Evolutionary conservation across 2,329 filamentous ascomycete genomes (phyloP).

Genomic region (Colletotrichum eleusines): DNA sequence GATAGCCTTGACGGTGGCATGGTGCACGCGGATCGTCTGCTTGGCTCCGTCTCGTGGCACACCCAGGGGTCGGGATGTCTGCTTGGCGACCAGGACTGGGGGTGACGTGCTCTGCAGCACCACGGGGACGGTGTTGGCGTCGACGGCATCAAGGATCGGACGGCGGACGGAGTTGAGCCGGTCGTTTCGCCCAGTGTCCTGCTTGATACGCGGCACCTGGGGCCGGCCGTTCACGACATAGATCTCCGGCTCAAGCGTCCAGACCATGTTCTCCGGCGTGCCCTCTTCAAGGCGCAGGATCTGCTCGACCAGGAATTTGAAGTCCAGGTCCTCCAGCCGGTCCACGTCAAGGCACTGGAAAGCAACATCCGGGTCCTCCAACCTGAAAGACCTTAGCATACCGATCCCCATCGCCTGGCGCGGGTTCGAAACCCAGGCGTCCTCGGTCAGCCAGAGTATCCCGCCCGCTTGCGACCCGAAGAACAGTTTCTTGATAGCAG

Average conservation of each 20-base stretch:
- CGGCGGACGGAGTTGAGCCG: too few species aligned
- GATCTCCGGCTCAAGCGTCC: slow-evolving; percentile 15
- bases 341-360: slow-evolving; percentile 36
- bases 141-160: too few species aligned
- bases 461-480: background rate
- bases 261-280: background rate
- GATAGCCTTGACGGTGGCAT: too few species aligned
- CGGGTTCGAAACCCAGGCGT: slow-evolving; percentile 36
- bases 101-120: too few species aligned
- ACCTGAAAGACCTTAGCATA: slow-evolving; percentile 17
- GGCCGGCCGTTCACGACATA: background rate
- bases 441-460: slow-evolving; percentile 44
- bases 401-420: slow-evolving; percentile 41
- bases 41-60: too few species aligned
- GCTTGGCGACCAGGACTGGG: too few species aligned
- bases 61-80: too few species aligned
- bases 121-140: too few species aligned
- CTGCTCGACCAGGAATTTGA: background rate
- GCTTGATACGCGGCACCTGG: slow-evolving; percentile 21
- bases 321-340: background rate
- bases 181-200: slow-evolving; percentile 8
- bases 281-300: background rate
- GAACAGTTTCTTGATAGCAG: background rate
- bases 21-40: too few species aligned
- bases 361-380: slow-evolving; percentile 20